phyloP scores from a whole-genome alignment of 805 yeast genomes.

The Barnettozyma siamensis region DNA sequence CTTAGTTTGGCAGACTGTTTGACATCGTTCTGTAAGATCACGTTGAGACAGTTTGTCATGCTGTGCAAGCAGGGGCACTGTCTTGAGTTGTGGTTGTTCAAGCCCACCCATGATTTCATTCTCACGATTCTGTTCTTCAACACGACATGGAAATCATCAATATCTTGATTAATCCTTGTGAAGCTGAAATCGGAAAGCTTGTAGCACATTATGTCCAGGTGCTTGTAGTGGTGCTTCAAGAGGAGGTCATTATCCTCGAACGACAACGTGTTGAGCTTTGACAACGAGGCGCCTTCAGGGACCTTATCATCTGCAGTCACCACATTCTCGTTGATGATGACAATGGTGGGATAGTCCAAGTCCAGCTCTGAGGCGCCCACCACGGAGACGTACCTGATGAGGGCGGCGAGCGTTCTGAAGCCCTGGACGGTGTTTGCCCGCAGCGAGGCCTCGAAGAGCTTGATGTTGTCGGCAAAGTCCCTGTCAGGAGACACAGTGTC shows the following conservation, averaged over 20 bases:
- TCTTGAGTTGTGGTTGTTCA: conserved; percentile 22
- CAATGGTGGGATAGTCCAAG: conserved; percentile 22
- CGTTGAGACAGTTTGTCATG: conserved; percentile 29
- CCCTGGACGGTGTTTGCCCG: conserved; percentile 1
- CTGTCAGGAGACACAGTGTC: conserved; percentile 12
- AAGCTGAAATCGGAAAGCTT: conserved; percentile 15
- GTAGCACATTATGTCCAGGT: conserved; percentile 18
- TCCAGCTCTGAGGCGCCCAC: conserved; percentile 24
- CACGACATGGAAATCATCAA: conserved; percentile 13
- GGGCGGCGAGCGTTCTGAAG: conserved; percentile 13
- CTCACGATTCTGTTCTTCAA: conserved; percentile 29
- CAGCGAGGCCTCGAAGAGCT: conserved; percentile 15
- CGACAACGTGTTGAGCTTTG: conserved; percentile 11
- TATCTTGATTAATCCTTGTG: conserved; percentile 16
- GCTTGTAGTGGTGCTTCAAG: conserved; percentile 20
- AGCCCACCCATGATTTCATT: conserved; percentile 39
- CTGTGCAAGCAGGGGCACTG: conserved; percentile 26
- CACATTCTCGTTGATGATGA: conserved; percentile 17
- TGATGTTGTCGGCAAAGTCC: conserved; percentile 8
- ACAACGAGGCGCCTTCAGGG: neutral
- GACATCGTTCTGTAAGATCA: conserved; percentile 18
- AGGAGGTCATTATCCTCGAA: conserved; percentile 10
- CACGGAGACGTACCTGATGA: conserved; percentile 16
- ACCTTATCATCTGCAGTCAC: neutral
- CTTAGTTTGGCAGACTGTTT: conserved; percentile 12